Evolutionary conservation across 352 stramenopile genomes (phyloP), one percentile per base, ranked within the genome.

Genomic region (Halophytophthora batemanensis): DNA sequence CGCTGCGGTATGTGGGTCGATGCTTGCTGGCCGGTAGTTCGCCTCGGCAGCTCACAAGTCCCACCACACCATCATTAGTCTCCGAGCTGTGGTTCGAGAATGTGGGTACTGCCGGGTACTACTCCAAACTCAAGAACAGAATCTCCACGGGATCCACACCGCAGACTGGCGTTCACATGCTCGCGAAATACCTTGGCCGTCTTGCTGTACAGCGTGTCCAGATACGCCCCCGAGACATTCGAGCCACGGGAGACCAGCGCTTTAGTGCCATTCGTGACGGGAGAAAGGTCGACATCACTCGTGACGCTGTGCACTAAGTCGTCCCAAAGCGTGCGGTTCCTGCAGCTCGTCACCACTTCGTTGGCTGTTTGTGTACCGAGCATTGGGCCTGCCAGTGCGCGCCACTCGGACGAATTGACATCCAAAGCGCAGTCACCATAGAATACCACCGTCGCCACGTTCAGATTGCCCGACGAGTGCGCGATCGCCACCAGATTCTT

Each of bases 381-480:
- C 15, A 82, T 62, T 1, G 71, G 71, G 0, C 55, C 68, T 39
- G 66, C 18, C 13, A 82, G 52, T 1, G 68, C 65, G 25, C 78
- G 66, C 71, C 71, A 82, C 42, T 72, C 74, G 45, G 67, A 65
- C 15, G 50, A 60, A 1, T 39, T 35, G 0, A 21, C 15, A 12
- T 58, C 51, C 41, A 82, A 55, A 10, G 28, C 35, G 47, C 71
- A 82, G 28, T 64, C 50, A n/a, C 52, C 44, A 6, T 45, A 48
- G 22, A 69, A 52, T 2, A 71, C 18, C 0, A 62, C 62, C 3
- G 53, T 45, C 4, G 64, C 65, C 7, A 72, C 50, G 41, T 74
- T 61, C 17, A 82, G 36, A 34, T 69, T 75, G 4, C 67, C 71
- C 29, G 68, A 69, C 45, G 71, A 82, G 38, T 81, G 65, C 3